A percentile compares a stretch with the other conserved stretches of the same genome.
phyloP scores from a whole-genome alignment of 768 basidiomycete species.

The Pleurotus tuoliensis region DNA sequence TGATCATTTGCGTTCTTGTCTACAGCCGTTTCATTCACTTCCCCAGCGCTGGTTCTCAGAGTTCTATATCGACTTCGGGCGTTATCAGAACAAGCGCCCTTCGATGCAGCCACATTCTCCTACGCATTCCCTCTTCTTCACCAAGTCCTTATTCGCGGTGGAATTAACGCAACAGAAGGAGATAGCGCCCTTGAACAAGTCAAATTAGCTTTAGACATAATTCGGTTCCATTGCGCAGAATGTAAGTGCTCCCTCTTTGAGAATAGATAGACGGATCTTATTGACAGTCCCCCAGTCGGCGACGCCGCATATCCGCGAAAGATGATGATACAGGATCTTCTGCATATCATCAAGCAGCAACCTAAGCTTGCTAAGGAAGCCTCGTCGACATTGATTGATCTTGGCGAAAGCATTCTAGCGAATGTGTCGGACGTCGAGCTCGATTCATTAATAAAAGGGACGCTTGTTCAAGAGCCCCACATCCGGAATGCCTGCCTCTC shows the following conservation, averaged over 20 bases:
- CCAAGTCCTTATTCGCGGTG: conserved; percentile 65
- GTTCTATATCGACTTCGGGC: conserved; percentile 82
- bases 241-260: conserved; percentile 42
- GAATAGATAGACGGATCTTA: not conserved
- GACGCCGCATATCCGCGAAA: conserved; percentile 72
- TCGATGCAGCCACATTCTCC: conserved; percentile 84
- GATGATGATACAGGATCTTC: conserved; percentile 60
- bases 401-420: conserved; percentile 74
- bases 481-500: conserved; percentile 89
- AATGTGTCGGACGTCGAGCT: conserved; percentile 64
- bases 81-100: conserved; percentile 74
- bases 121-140: conserved; percentile 75
- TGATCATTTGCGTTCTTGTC: conserved; percentile 7
- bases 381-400: conserved; percentile 72
- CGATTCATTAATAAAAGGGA: conserved; percentile 63
- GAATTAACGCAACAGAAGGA: conserved; percentile 58
- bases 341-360: conserved; percentile 72
- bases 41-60: conserved; percentile 70
- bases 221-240: conserved; percentile 69
- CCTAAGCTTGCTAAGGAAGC: conserved; percentile 82
- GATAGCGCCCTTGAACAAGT: conserved; percentile 81
- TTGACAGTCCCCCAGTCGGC: conserved; percentile 44
- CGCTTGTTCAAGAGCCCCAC: conserved; percentile 81
- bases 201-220: conserved; percentile 63
- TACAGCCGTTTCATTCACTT: not conserved